Percentiles rank a stretch among this genome's conserved stretches.
phyloP scores from a whole-genome alignment of 495 filamentous ascomycete genomes.

The Polyplosphaeria fusca region DNA sequence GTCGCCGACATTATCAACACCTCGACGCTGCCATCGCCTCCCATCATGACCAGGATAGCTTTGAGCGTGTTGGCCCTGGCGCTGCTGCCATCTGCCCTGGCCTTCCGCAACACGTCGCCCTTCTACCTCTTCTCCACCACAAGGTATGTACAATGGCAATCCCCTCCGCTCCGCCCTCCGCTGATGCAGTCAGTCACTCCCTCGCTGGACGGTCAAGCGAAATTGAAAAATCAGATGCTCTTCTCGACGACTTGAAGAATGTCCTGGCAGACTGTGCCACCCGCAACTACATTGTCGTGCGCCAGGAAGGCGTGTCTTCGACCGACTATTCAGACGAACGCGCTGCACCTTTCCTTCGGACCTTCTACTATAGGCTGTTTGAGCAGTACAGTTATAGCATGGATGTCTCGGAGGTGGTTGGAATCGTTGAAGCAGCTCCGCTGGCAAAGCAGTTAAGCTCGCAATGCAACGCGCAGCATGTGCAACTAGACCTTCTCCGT shows the following conservation, averaged over 20 bases:
- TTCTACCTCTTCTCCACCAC: conserved; percentile 81
- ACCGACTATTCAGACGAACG: conserved; percentile 56
- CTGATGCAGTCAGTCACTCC: too few species aligned
- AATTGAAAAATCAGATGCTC: too few species aligned
- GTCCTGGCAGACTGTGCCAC: conserved; percentile 71
- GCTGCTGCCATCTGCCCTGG: conserved; percentile 55
- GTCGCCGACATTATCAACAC: background rate
- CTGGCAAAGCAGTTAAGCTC: too few species aligned
- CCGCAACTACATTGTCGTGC: conserved; percentile 74
- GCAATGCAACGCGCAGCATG: too few species aligned
- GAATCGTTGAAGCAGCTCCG: too few species aligned
- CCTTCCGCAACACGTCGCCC: conserved; percentile 81
- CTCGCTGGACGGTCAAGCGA: too few species aligned
- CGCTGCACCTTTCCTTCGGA: too few species aligned
- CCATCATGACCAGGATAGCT: conserved; percentile 23
- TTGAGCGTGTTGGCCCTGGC: conserved; percentile 60
- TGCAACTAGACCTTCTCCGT: too few species aligned
- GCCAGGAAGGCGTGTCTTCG: conserved; percentile 72
- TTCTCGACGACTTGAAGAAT: too few species aligned
- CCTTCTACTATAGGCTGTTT: too few species aligned
- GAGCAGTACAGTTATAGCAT: too few species aligned
- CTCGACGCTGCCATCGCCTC: background rate
- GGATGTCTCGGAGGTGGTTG: too few species aligned
- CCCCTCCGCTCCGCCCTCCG: conserved; percentile 5
- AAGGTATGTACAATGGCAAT: conserved; percentile 56